Conservation (phyloP, 768 basidiomycete genomes). For the Russula earlei region DNA sequence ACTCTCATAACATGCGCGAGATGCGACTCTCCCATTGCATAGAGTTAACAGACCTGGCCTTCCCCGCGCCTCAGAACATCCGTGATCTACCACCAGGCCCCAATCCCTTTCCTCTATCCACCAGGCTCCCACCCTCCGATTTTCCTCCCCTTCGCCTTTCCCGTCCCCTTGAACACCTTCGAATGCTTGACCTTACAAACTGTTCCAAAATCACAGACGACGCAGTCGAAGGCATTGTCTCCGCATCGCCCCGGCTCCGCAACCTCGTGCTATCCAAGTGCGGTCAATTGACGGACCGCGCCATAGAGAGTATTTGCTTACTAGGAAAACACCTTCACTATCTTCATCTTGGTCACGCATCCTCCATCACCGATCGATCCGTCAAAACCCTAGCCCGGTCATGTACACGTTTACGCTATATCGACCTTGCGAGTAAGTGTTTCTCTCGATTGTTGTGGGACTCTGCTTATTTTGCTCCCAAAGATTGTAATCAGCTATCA, state of each 20-base stretch:
- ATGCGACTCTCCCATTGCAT: constrained; percentile 75
- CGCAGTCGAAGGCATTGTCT: constrained; percentile 74
- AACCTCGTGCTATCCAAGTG: constrained; percentile 87
- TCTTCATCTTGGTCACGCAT: constrained; percentile 88
- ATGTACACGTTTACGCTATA: constrained; percentile 86
- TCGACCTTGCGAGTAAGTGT: constrained; percentile 88
- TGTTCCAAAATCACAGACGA: constrained; percentile 75
- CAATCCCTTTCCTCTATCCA: constrained; percentile 31
- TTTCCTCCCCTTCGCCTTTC: constrained; percentile 59
- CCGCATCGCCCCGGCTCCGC: constrained; percentile 74
- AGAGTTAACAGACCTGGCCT: constrained; percentile 72
- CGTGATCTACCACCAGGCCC: constrained; percentile 33
- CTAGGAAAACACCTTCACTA: constrained; percentile 92
- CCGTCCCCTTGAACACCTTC: constrained; percentile 69
- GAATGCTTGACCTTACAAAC: constrained; percentile 87
- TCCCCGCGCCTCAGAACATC: constrained; percentile 59
- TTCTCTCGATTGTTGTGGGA: not conserved
- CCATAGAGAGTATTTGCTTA: constrained; percentile 74
- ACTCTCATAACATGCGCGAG: constrained; percentile 81
- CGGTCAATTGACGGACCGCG: constrained; percentile 62
- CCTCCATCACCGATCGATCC: constrained; percentile 81
- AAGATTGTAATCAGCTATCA: constrained; percentile 80
- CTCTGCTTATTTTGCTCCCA: constrained; percentile 12
- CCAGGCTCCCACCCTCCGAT: constrained; percentile 29
- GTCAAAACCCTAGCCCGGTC: constrained; percentile 74